These are phyloP conservation scores for Ogataea naganishii DNA, from an alignment of 805 yeast genomes.

Conservation along the genomic window DNA sequence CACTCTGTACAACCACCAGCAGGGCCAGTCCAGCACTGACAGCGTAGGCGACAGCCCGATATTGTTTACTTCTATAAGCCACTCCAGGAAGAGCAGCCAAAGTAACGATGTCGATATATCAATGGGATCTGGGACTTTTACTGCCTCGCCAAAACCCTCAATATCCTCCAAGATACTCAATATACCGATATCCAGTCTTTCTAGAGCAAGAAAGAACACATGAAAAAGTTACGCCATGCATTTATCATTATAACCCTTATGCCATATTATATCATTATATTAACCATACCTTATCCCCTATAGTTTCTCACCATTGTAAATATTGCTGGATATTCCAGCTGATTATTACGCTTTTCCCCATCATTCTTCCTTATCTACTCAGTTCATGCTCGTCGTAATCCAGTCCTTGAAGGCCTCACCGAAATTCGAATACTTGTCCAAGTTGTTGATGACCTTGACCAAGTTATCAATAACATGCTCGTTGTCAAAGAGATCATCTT, in stretches of 20 bases:
- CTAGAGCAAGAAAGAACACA: too few relatives aligned
- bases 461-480: constrained; percentile 23
- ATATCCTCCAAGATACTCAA: not conserved
- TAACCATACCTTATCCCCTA: not conserved
- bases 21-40: too few relatives aligned
- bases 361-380: too few relatives aligned
- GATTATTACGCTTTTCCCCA: constrained; percentile 4
- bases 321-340: not conserved
- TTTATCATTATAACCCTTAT: constrained; percentile 1
- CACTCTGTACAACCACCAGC: constrained; percentile 5
- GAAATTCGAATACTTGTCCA: constrained; percentile 23
- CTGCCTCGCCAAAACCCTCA: not conserved
- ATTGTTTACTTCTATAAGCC: too few relatives aligned
- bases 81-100: constrained; percentile 3
- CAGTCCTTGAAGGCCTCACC: constrained; percentile 29
- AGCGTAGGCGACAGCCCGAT: too few relatives aligned
- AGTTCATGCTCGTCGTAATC: too few relatives aligned
- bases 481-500: constrained; percentile 13
- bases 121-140: too few relatives aligned
- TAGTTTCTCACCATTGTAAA: not conserved
- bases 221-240: too few relatives aligned
- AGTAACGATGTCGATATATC: too few relatives aligned
- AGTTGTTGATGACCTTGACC: constrained; percentile 23
- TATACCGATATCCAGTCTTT: not conserved
- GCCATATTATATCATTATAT: not conserved